phyloP scores from a whole-genome alignment of 345 rosid genomes.

The Durio zibethinus region DNA sequence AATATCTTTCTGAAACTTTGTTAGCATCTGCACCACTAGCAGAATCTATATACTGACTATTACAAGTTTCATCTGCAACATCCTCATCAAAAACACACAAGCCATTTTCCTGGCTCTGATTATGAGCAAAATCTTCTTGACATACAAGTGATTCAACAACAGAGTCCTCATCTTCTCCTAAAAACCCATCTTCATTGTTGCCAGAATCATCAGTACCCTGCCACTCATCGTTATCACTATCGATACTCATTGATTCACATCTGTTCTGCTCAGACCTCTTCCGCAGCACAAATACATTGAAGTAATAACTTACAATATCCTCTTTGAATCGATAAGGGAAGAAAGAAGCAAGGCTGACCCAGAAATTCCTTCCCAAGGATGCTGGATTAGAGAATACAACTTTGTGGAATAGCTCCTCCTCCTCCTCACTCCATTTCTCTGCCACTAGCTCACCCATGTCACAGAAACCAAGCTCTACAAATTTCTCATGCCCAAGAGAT shows the following conservation, averaged over 20 bases:
- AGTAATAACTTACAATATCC: conserved; percentile 81
- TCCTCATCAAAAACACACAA: conserved; percentile 26
- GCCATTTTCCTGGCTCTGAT: not conserved
- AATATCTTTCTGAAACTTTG: conserved; percentile 17
- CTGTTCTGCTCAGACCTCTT: conserved; percentile 75
- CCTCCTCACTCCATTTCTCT: conserved; percentile 62
- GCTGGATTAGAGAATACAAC: conserved; percentile 54
- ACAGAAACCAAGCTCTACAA: conserved; percentile 54
- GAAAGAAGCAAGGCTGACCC: conserved; percentile 44
- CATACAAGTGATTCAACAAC: conserved; percentile 30
- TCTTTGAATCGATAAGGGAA: conserved; percentile 53
- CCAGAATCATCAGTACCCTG: conserved; percentile 30
- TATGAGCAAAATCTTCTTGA: conserved; percentile 14
- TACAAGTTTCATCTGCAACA: conserved; percentile 3
- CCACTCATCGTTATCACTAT: conserved; percentile 81
- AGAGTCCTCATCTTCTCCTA: conserved; percentile 23
- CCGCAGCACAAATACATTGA: conserved; percentile 67
- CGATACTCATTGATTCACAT: conserved; percentile 40
- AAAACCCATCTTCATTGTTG: conserved; percentile 15
- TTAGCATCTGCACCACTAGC: conserved; percentile 7
- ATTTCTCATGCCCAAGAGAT: conserved; percentile 44
- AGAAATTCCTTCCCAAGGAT: conserved; percentile 55
- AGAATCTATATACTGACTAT: not conserved
- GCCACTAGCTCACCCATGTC: conserved; percentile 76
- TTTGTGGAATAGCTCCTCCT: conserved; percentile 52